phyloP scores from a whole-genome alignment of 371 early-diverging fungal genomes.

The Mucor saturninus region DNA sequence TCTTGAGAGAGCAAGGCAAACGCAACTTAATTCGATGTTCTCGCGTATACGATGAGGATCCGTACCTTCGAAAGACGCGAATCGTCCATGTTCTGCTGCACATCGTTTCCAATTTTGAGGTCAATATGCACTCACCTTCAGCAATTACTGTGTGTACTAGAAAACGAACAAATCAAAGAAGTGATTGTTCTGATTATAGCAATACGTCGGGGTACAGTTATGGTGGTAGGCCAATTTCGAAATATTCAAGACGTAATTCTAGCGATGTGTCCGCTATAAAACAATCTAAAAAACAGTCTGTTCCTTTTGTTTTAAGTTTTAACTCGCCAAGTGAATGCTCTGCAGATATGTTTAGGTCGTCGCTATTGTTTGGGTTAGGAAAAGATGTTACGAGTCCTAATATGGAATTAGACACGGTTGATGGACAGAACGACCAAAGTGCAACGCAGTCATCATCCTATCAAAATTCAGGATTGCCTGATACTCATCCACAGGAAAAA shows the following conservation, averaged over 20 bases:
- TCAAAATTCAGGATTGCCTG: neutral
- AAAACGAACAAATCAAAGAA: neutral
- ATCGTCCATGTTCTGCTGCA: conserved; percentile 5
- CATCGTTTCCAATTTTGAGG: conserved; percentile 4
- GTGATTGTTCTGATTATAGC: neutral
- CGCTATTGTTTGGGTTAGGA: too few species aligned
- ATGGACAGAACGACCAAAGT: too few species aligned
- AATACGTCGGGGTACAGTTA: neutral
- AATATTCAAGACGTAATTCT: too few species aligned
- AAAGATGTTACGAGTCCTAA: too few species aligned
- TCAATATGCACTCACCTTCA: neutral
- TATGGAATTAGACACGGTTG: too few species aligned
- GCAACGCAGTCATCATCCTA: neutral
- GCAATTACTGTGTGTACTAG: neutral
- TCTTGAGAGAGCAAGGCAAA: conserved; percentile 27
- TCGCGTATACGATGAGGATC: conserved; percentile 19
- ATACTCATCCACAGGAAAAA: too few species aligned
- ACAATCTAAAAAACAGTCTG: neutral
- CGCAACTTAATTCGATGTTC: conserved; percentile 32
- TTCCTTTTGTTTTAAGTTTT: neutral
- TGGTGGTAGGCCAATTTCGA: neutral
- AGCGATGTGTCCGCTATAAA: neutral
- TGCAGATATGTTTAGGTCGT: too few species aligned
- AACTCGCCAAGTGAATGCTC: too few species aligned
- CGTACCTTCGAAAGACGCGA: conserved; percentile 17